These are phyloP conservation scores for Brachypodium distachyon DNA, from an alignment of 202 grass and related monocot genomes.

Conservation along the genomic window DNA sequence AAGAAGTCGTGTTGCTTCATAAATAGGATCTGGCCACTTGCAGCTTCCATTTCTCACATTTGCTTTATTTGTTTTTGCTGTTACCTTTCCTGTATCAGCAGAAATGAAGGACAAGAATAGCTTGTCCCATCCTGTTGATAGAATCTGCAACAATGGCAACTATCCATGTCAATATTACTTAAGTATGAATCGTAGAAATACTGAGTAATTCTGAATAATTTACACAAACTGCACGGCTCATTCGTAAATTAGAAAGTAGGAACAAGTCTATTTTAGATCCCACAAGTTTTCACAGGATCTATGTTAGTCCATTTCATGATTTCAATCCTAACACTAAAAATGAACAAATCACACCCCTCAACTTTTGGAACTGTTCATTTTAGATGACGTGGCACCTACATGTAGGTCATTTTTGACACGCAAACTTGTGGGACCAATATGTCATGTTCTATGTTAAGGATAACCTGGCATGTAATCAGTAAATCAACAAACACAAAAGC, in stretches of 20 bases:
- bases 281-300: background rate
- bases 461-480: too few species aligned
- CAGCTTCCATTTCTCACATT: conserved; percentile 89
- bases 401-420: too few species aligned
- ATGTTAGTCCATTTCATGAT: background rate
- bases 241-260: background rate
- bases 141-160: conserved; percentile 60
- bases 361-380: too few species aligned
- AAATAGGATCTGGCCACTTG: conserved; percentile 98
- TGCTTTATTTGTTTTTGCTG: conserved; percentile 94
- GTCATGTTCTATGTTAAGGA: too few species aligned
- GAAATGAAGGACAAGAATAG: conserved; percentile 94
- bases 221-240: background rate
- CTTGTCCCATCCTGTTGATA: conserved; percentile 94
- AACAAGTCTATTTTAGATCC: background rate
- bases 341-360: background rate
- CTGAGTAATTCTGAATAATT: background rate
- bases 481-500: too few species aligned
- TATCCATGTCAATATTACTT: background rate
- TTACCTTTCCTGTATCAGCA: conserved; percentile 71
- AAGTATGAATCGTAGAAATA: conserved; percentile 14
- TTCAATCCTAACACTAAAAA: background rate
- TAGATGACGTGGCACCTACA: too few species aligned
- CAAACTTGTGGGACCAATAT: too few species aligned
- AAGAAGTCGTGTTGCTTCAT: conserved; percentile 93